Conservation (phyloP, 2,329 filamentous ascomycete genomes). For the Trichophaea hybrida region DNA sequence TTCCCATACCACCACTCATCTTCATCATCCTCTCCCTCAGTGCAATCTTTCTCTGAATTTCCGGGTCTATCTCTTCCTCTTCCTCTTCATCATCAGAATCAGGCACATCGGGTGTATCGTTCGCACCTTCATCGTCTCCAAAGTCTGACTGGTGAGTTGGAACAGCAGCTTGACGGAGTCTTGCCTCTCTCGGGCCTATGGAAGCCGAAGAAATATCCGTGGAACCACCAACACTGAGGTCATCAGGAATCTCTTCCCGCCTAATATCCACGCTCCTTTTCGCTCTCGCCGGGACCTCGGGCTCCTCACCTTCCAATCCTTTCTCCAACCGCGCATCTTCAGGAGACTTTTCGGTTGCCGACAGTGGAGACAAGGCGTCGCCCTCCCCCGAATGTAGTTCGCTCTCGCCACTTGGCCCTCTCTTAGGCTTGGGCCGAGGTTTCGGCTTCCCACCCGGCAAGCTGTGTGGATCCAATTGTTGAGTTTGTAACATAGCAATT, state of each 20-base stretch:
- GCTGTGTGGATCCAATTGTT: slow-evolving; percentile 81
- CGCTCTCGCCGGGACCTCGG: slow-evolving; percentile 5
- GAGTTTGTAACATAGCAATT: slow-evolving; percentile 83
- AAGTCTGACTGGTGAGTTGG: slow-evolving; percentile 20
- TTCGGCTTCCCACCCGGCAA: slow-evolving; percentile 70
- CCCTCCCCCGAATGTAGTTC: slow-evolving; percentile 33
- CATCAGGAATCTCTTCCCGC: slow-evolving; percentile 10
- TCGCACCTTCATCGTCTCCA: slow-evolving; percentile 23
- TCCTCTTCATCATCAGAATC: slow-evolving; percentile 28
- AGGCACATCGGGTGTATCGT: slow-evolving; percentile 24
- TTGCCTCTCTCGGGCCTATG: slow-evolving; percentile 6
- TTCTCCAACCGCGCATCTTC: slow-evolving; percentile 35
- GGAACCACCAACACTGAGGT: slow-evolving; percentile 14
- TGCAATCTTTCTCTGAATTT: slow-evolving; percentile 71
- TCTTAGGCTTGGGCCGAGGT: slow-evolving; percentile 52
- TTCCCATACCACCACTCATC: slow-evolving; percentile 94
- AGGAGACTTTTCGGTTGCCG: slow-evolving; percentile 33
- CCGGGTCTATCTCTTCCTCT: slow-evolving; percentile 57
- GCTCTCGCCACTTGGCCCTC: slow-evolving; percentile 32
- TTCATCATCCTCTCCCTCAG: slow-evolving; percentile 92
- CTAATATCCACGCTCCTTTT: slow-evolving; percentile 22
- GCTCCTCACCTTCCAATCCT: slow-evolving; percentile 30
- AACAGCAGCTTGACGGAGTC: slow-evolving; percentile 2
- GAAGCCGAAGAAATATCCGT: slow-evolving; percentile 16
- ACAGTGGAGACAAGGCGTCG: slow-evolving; percentile 18